phyloP scores from a whole-genome alignment of 169 alveolate species.

The Prorocentrum cordatum region DNA sequence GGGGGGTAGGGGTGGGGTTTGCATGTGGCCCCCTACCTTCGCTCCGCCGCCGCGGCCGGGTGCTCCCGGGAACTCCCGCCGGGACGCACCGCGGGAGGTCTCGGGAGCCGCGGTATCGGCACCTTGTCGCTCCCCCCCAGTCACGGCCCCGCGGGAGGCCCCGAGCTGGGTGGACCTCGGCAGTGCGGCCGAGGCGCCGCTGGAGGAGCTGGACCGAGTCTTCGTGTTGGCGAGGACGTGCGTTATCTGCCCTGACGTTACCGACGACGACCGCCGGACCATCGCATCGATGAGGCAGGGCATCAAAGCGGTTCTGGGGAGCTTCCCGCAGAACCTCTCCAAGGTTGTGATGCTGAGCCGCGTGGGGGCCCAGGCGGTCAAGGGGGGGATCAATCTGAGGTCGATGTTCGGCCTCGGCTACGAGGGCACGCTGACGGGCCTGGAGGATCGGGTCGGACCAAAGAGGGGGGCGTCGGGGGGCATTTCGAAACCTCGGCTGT shows the following conservation, averaged over 20 bases:
- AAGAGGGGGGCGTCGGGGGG: too few relatives aligned
- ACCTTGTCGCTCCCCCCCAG: too few relatives aligned
- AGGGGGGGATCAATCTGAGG: neutral
- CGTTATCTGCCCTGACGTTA: neutral
- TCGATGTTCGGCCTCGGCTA: neutral
- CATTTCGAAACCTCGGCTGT: too few relatives aligned
- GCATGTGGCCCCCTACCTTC: too few relatives aligned
- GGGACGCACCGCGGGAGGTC: too few relatives aligned
- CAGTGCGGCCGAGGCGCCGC: neutral
- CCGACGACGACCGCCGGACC: neutral
- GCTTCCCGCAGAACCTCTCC: neutral
- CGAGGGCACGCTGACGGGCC: neutral
- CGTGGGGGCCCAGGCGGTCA: neutral
- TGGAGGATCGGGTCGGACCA: too few relatives aligned
- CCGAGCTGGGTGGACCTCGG: neutral
- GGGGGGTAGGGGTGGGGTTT: too few relatives aligned
- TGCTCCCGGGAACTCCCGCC: too few relatives aligned
- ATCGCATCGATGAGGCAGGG: neutral
- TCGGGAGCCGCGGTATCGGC: too few relatives aligned
- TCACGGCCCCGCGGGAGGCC: too few relatives aligned
- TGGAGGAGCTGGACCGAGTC: neutral
- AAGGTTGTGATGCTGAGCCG: neutral
- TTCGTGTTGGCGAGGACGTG: neutral
- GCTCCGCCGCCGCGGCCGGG: too few relatives aligned
- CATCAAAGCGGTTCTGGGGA: neutral